phyloP scores from a whole-genome alignment of 2,329 filamentous ascomycete genomes.

The Fusarium albosuccineum region DNA sequence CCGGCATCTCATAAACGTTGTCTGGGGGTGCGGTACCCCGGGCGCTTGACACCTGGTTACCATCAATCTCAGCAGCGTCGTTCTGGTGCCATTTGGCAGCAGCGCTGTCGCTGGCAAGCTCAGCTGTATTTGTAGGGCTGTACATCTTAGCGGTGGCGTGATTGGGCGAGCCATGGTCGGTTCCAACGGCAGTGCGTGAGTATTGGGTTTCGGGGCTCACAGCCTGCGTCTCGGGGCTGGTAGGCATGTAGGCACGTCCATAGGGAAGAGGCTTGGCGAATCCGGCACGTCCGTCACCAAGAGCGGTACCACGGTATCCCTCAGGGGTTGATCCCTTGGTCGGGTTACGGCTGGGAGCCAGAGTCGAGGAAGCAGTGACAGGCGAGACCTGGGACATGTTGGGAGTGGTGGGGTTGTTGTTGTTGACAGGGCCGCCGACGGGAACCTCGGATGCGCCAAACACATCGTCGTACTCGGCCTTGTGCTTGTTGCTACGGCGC shows the following conservation, averaged over 20 bases:
- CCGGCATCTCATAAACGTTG: slow-evolving; percentile 60
- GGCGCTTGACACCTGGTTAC: slow-evolving; percentile 48
- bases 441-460: slow-evolving; percentile 59
- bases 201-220: slow-evolving; percentile 43
- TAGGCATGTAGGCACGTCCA: slow-evolving; percentile 49
- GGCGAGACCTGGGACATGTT: slow-evolving; percentile 50
- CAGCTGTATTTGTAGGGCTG: slow-evolving; percentile 45
- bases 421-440: slow-evolving; percentile 49
- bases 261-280: slow-evolving; percentile 55
- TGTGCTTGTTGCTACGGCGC: slow-evolving; percentile 49
- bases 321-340: slow-evolving; percentile 46
- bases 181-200: slow-evolving; percentile 37
- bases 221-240: slow-evolving; percentile 41
- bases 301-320: slow-evolving; percentile 56
- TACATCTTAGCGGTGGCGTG: slow-evolving; percentile 43
- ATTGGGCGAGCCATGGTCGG: slow-evolving; percentile 25
- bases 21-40: slow-evolving; percentile 45
- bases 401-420: slow-evolving; percentile 33
- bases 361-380: slow-evolving; percentile 42
- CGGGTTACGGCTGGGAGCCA: slow-evolving; percentile 45
- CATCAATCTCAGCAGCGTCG: slow-evolving; percentile 56
- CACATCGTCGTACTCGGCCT: slow-evolving; percentile 55
- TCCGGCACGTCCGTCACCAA: slow-evolving; percentile 55
- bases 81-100: slow-evolving; percentile 52
- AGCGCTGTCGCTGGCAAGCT: slow-evolving; percentile 51